Evolutionary conservation across 306 rosid genomes (phyloP), one percentile per base, ranked within the genome.

Genomic region (Begonia fuchsioides): DNA sequence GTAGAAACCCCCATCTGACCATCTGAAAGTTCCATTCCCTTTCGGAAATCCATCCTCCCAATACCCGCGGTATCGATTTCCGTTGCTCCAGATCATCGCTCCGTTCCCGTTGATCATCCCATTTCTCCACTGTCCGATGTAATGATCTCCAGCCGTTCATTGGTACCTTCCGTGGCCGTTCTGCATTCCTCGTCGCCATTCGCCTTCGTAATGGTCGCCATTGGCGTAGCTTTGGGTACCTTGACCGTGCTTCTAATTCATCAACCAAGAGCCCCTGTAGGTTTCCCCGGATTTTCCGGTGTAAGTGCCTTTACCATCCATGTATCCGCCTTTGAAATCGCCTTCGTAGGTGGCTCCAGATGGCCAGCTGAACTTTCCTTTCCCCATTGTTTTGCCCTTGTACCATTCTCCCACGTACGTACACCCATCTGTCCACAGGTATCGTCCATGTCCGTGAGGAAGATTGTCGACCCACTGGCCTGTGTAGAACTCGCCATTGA

Each of bases 171-270:
- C 98, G 9, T 81, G 77, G 0, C 98, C 98, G 46, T 79, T 71
- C 41, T 79, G 84, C 53, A 74, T 57, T 14, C 98, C 95, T 13
- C 81, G 71, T 15, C 72, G 63, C 98, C 98, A 90, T 46, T 85
- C 95, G 4, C 98, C 98, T 54, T 85, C 95, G 43, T 90, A 90
- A 41, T 45, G 68, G 77, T 90, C 95, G 44, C 98, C 95, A 77
- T 64, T 76, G 51, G 83, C 69, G 39, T 68, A 85, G 54, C 72
- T 81, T 61, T 81, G 68, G 6, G 50, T 64, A 46, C 98, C 95
- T 15, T 68, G 59, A 3, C 95, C 98, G 57, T 85, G 85, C 56
- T 71, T 81, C 71, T 75, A 67, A 72, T 81, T 79, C 77, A 68
- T 81, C 13, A 75, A 72, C 98, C 98, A 90, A 60, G 52, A 66